Evolutionary conservation across 192 early-diverging fungal genomes (phyloP).

Genomic region (Chytriomyces sp.): DNA sequence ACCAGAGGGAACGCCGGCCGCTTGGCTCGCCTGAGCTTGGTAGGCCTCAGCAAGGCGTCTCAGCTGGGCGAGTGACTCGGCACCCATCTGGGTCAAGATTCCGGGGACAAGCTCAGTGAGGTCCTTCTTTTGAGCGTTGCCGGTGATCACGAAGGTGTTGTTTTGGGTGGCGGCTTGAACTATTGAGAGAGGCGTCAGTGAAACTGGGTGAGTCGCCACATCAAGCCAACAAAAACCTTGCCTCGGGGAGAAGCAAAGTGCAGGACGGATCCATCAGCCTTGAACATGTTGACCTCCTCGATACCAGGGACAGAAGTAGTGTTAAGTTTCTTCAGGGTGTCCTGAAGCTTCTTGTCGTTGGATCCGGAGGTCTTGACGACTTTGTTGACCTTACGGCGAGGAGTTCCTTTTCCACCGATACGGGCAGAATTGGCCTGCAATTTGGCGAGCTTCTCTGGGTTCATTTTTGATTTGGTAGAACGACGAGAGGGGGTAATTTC

Average conservation of each 20-base stretch:
- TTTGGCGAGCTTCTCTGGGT: slow-evolving; percentile 89
- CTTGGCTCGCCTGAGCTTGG: slow-evolving; percentile 66
- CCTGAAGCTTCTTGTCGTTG: slow-evolving; percentile 95
- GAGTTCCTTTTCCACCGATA: slow-evolving; percentile 92
- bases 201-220: neutral
- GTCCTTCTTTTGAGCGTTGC: slow-evolving; percentile 78
- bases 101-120: slow-evolving; percentile 78
- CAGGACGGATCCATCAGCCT: slow-evolving; percentile 86
- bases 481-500: neutral
- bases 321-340: slow-evolving; percentile 88
- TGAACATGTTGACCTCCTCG: slow-evolving; percentile 99
- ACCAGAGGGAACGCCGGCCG: slow-evolving; percentile 28
- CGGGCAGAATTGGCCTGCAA: slow-evolving; percentile 74
- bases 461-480: slow-evolving; percentile 38
- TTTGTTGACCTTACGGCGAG: slow-evolving; percentile 87
- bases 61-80: slow-evolving; percentile 85
- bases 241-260: slow-evolving; percentile 90
- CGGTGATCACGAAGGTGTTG: slow-evolving; percentile 97
- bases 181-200: slow-evolving; percentile 25
- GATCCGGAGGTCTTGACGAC: slow-evolving; percentile 71
- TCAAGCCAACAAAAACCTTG: slow-evolving; percentile 39
- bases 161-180: slow-evolving; percentile 78
- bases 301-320: slow-evolving; percentile 82
- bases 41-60: slow-evolving; percentile 84
- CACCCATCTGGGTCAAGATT: slow-evolving; percentile 85